Evolutionary conservation across 73 alveolate genomes (phyloP).

Genomic region (Tetrahymena malaccensis): DNA sequence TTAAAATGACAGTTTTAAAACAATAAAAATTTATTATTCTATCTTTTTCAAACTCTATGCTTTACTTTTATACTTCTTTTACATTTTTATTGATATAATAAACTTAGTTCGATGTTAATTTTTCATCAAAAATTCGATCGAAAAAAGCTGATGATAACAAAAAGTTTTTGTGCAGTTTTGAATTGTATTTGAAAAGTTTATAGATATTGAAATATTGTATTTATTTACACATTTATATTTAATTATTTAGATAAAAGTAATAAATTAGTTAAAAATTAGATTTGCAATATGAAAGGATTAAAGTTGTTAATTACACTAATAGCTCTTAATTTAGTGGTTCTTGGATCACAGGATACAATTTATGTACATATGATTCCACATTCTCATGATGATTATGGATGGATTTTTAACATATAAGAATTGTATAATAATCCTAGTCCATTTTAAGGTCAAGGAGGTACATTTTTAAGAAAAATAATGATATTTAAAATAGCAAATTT

Average conservation of each 20-base stretch:
- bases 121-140: not conserved
- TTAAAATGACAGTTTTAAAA: too few species aligned
- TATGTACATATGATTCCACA: conserved; percentile 77
- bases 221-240: too few species aligned
- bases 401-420: conserved; percentile 81
- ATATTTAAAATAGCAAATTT: not conserved
- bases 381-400: conserved; percentile 95
- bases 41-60: not conserved
- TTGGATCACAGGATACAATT: not conserved
- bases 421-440: conserved; percentile 49
- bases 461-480: not conserved
- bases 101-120: not conserved
- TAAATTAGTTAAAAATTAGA: too few species aligned
- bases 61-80: not conserved
- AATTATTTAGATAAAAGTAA: not conserved
- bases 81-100: too few species aligned
- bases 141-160: too few species aligned
- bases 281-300: not conserved
- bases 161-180: too few species aligned
- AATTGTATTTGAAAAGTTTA: not conserved
- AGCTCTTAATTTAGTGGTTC: not conserved
- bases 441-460: not conserved
- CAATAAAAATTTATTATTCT: too few species aligned
- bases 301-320: too few species aligned
- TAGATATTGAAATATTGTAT: too few species aligned